These are phyloP conservation scores for Calonectria henricotiae DNA, from an alignment of 2,329 filamentous ascomycete genomes.

Conservation along the genomic window DNA sequence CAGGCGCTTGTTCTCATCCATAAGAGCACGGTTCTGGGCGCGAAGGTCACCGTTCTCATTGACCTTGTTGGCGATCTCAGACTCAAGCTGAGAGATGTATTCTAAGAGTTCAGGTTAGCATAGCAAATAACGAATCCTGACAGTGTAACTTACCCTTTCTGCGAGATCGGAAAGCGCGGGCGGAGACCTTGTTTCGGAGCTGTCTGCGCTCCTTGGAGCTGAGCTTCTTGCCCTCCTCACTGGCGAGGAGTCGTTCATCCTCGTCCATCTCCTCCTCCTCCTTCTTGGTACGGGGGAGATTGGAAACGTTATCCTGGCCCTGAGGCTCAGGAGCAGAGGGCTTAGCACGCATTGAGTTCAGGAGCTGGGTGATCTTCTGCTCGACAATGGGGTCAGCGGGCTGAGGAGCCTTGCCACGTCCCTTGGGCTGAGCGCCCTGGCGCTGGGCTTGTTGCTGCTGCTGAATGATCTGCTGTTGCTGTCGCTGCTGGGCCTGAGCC, in stretches of 20 bases:
- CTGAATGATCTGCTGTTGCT: slow-evolving; percentile 74
- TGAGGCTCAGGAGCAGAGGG: slow-evolving; percentile 67
- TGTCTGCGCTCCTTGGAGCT: slow-evolving; percentile 97
- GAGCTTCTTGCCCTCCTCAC: slow-evolving; percentile 99
- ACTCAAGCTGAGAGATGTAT: slow-evolving; percentile 96
- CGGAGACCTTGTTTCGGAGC: slow-evolving; percentile 98
- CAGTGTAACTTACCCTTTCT: slow-evolving; percentile 85
- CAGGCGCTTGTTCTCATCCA: slow-evolving; percentile 88
- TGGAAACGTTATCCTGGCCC: slow-evolving; percentile 69
- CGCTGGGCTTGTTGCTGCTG: slow-evolving; percentile 65
- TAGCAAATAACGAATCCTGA: slow-evolving; percentile 26
- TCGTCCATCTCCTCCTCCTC: slow-evolving; percentile 99
- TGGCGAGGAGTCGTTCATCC: slow-evolving; percentile 93
- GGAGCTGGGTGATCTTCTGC: slow-evolving; percentile 92
- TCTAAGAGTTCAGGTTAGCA: slow-evolving; percentile 69
- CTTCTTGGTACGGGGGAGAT: slow-evolving; percentile 85
- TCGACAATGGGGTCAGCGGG: slow-evolving; percentile 82
- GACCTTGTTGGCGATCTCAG: slow-evolving; percentile 87
- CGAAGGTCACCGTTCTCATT: slow-evolving; percentile 88
- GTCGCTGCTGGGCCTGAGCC: slow-evolving; percentile 79
- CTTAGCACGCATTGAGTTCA: slow-evolving; percentile 93
- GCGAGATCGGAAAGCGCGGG: slow-evolving; percentile 96
- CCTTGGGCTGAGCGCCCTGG: slow-evolving; percentile 66
- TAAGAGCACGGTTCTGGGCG: slow-evolving; percentile 84
- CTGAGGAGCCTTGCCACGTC: slow-evolving; percentile 68